Conservation (phyloP, 306 rosid species). For the Myrica gale region DNA sequence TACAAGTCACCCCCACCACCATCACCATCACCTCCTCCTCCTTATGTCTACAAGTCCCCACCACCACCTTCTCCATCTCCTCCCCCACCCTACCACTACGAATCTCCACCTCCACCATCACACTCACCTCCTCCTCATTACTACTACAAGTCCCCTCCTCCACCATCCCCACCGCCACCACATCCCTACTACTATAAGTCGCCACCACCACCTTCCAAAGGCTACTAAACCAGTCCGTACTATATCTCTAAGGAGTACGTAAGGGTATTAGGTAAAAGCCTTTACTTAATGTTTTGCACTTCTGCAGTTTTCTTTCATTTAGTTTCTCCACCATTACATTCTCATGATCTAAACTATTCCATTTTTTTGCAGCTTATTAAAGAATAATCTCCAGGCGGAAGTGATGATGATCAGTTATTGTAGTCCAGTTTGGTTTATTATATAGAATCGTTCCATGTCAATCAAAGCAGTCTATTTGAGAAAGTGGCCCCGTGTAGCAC, state of each 20-base stretch:
- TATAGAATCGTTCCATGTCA: no score
- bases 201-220: neutral
- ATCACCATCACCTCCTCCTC: neutral
- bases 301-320: neutral
- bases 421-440: no score
- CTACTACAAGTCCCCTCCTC: neutral
- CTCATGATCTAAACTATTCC: neutral
- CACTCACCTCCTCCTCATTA: neutral
- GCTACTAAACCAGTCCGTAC: neutral
- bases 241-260: neutral
- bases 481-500: neutral
- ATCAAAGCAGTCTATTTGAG: no score
- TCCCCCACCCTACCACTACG: neutral
- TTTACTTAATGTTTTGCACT: neutral
- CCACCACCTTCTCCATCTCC: neutral
- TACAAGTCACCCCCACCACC: neutral
- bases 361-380: conserved; percentile 7
- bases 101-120: neutral
- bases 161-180: neutral
- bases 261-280: neutral
- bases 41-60: neutral
- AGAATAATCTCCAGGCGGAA: neutral
- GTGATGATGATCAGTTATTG: no score
- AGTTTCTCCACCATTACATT: neutral
- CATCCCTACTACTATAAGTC: neutral